A percentile compares a stretch with the other conserved stretches of the same genome.
These are phyloP conservation scores for Penstemon barbatus DNA, from an alignment of 257 asterid species.

Conservation along the genomic window DNA sequence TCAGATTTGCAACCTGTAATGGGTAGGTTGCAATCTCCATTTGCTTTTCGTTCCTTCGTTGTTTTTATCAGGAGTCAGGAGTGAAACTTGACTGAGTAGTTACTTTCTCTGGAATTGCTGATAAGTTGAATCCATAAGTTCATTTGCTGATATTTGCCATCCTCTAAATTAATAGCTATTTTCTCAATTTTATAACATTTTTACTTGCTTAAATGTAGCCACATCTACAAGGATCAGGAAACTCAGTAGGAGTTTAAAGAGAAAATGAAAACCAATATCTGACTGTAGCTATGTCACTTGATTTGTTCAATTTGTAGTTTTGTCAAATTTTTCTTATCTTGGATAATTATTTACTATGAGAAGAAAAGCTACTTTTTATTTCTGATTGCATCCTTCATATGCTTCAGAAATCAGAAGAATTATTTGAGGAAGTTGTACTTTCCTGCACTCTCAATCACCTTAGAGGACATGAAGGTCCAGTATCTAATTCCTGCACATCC, in stretches of 20 bases:
- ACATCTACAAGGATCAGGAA: background rate
- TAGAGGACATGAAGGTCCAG: slow-evolving; percentile 47
- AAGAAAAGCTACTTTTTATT: slow-evolving; percentile 9
- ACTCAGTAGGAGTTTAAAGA: slow-evolving; percentile 16
- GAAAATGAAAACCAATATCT: background rate
- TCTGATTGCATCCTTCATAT: slow-evolving; percentile 34
- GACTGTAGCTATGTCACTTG: background rate
- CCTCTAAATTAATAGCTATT: background rate
- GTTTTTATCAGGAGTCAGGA: too few relatives aligned
- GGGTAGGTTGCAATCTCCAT: background rate
- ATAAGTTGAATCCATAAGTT: too few relatives aligned
- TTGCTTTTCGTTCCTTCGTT: too few relatives aligned
- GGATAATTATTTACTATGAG: slow-evolving; percentile 9
- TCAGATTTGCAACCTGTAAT: background rate
- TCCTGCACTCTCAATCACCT: slow-evolving; percentile 84
- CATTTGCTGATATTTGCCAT: background rate
- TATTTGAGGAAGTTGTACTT: slow-evolving; percentile 90
- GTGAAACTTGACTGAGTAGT: too few relatives aligned
- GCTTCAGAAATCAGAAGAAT: slow-evolving; percentile 85
- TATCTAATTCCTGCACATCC: slow-evolving; percentile 67
- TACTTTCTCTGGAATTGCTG: too few relatives aligned
- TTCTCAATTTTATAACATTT: background rate
- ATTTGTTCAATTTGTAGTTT: slow-evolving; percentile 5
- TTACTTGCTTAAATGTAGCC: background rate
- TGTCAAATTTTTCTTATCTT: background rate